These are phyloP conservation scores for Bipolaris zeicola DNA, from an alignment of 2,329 filamentous ascomycete genomes.

Conservation along the genomic window DNA sequence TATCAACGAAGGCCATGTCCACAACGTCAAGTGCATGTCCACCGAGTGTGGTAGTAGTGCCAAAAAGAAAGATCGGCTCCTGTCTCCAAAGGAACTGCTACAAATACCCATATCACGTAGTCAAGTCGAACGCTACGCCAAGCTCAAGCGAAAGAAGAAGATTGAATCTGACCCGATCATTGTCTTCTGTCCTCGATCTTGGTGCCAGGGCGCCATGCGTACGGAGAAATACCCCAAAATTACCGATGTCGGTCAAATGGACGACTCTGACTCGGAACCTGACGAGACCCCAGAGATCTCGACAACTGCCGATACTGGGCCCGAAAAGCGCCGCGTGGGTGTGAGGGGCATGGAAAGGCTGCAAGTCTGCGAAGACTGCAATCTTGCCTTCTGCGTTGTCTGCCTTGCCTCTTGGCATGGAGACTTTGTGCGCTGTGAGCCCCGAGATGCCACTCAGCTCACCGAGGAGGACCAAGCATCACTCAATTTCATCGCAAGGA, in stretches of 20 bases:
- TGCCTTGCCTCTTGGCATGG: slow-evolving; percentile 89
- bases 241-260: slow-evolving; percentile 47
- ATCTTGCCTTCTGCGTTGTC: slow-evolving; percentile 79
- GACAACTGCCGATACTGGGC: slow-evolving; percentile 15
- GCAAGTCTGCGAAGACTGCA: slow-evolving; percentile 77
- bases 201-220: slow-evolving; percentile 87
- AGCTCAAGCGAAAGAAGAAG: slow-evolving; percentile 88
- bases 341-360: slow-evolving; percentile 68
- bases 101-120: slow-evolving; percentile 61
- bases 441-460: slow-evolving; percentile 70
- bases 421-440: slow-evolving; percentile 75
- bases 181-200: slow-evolving; percentile 87
- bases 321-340: slow-evolving; percentile 38
- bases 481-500: slow-evolving; percentile 77
- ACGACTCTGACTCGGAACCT: slow-evolving; percentile 49
- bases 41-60: slow-evolving; percentile 64
- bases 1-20: slow-evolving; percentile 83
- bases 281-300: slow-evolving; percentile 26
- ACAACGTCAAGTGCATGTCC: slow-evolving; percentile 77
- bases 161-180: slow-evolving; percentile 91
- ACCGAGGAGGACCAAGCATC: slow-evolving; percentile 85
- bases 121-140: slow-evolving; percentile 82
- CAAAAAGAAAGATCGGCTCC: slow-evolving; percentile 61
- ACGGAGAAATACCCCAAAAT: slow-evolving; percentile 58
- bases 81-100: slow-evolving; percentile 81